Conservation (phyloP, 2,329 filamentous ascomycete genomes). For the Parastagonospora avenae region DNA sequence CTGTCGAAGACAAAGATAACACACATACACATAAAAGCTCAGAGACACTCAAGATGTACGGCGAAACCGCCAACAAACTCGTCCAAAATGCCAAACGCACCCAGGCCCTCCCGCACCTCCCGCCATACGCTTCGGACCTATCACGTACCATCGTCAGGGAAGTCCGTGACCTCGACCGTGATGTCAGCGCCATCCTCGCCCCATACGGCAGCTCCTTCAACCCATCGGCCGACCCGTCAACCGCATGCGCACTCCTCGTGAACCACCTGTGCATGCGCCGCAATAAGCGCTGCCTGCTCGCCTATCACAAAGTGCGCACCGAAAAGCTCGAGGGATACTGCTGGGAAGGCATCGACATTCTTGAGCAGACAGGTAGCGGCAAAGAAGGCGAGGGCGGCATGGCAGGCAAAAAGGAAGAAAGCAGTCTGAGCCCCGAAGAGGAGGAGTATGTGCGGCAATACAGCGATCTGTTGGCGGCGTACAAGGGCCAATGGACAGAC, state of each 20-base stretch:
- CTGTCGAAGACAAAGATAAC: not conserved
- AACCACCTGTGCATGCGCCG: conserved; percentile 94
- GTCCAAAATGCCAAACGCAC: conserved; percentile 96
- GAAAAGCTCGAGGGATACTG: conserved; percentile 93
- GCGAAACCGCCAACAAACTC: conserved; percentile 84
- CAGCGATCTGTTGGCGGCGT: conserved; percentile 88
- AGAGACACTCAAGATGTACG: conserved; percentile 69
- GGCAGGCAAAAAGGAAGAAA: conserved; percentile 63
- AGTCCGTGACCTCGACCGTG: conserved; percentile 89
- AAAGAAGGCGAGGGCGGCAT: conserved; percentile 45
- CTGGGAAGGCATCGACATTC: conserved; percentile 85
- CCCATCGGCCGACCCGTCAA: conserved; percentile 78
- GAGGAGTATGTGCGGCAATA: conserved; percentile 96
- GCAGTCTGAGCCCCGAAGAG: conserved; percentile 90
- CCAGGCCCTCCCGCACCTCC: conserved; percentile 82
- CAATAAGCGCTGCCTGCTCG: conserved; percentile 93
- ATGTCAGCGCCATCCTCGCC: conserved; percentile 77
- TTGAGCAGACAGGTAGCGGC: conserved; percentile 60
- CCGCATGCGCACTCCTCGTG: conserved; percentile 86
- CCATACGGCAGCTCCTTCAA: conserved; percentile 87
- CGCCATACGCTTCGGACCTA: conserved; percentile 89
- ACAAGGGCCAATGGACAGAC: conserved; percentile 98
- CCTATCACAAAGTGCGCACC: conserved; percentile 88
- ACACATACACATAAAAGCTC: not conserved
- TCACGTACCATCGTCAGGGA: conserved; percentile 87